Conservation (phyloP, 2,329 filamentous ascomycete genomes). For the Exophiala viscosa region DNA sequence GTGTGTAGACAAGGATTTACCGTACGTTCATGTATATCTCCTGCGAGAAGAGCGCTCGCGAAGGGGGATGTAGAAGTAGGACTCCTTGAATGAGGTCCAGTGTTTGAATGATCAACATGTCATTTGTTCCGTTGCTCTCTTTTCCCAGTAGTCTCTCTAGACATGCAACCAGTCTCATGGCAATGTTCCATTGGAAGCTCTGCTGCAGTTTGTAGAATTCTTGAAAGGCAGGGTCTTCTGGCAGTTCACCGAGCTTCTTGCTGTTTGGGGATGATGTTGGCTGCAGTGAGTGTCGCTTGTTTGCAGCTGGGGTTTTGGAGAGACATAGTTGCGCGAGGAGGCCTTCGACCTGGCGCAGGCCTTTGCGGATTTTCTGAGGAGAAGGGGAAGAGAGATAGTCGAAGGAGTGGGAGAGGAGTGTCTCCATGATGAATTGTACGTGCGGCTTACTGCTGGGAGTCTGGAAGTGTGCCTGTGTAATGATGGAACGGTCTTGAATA, state of each 20-base stretch:
- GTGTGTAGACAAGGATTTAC: not conserved
- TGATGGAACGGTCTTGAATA: not conserved
- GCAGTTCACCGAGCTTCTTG: conserved; percentile 67
- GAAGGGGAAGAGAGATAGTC: conserved; percentile 95
- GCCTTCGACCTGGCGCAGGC: conserved; percentile 87
- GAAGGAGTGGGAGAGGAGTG: conserved; percentile 85
- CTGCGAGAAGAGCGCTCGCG: conserved; percentile 77
- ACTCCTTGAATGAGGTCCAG: conserved; percentile 86
- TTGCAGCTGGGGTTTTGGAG: conserved; percentile 46
- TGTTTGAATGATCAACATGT: conserved; percentile 81
- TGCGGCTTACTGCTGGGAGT: not conserved
- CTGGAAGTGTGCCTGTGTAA: not conserved
- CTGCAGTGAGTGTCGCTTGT: conserved; percentile 43
- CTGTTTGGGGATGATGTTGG: conserved; percentile 41
- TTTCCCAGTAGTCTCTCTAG: conserved; percentile 83
- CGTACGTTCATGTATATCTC: conserved; percentile 89
- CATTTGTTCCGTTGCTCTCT: conserved; percentile 75
- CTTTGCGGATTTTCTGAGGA: conserved; percentile 84
- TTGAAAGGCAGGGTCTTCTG: conserved; percentile 80
- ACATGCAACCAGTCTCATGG: conserved; percentile 77
- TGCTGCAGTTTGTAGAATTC: conserved; percentile 97
- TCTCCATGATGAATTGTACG: conserved; percentile 66
- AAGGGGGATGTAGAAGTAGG: conserved; percentile 83
- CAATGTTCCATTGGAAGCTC: conserved; percentile 96
- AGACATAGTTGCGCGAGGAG: conserved; percentile 93